Conservation (phyloP, 257 asterid genomes). For the Scutellaria galericulata region DNA sequence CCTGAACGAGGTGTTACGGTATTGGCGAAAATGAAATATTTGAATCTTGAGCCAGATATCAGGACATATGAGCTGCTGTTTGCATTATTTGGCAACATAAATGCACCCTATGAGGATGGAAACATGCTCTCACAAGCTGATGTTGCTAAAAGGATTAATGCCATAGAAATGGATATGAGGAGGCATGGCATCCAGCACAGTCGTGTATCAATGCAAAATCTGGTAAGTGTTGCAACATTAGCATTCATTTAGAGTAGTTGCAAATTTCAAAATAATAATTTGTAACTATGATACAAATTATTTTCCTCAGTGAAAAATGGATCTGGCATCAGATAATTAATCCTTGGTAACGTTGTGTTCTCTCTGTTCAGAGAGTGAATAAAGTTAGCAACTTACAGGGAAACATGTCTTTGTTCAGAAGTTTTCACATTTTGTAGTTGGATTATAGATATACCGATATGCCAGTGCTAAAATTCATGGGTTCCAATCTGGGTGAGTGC, state of each 20-base stretch:
- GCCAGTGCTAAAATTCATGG: conserved; percentile 10
- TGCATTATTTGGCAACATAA: conserved; percentile 79
- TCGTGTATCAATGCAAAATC: conserved; percentile 60
- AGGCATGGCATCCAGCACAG: conserved; percentile 79
- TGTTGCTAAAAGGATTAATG: conserved; percentile 68
- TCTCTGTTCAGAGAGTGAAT: conserved; percentile 14
- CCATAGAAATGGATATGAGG: conserved; percentile 86
- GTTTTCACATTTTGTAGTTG: neutral
- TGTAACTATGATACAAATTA: neutral
- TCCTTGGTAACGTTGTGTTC: neutral
- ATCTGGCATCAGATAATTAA: conserved; percentile 6
- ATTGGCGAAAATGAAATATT: conserved; percentile 63
- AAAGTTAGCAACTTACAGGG: neutral
- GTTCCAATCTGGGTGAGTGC: neutral
- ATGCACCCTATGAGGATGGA: conserved; percentile 76
- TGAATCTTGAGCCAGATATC: conserved; percentile 61
- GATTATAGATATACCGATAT: conserved; percentile 19
- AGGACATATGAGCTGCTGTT: conserved; percentile 76
- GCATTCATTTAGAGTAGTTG: conserved; percentile 24
- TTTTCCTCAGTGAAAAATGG: neutral
- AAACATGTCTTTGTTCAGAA: conserved; percentile 11
- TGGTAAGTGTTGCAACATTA: conserved; percentile 56
- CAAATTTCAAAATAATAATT: neutral
- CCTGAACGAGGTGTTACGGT: conserved; percentile 75
- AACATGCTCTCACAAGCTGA: conserved; percentile 65